phyloP scores from a whole-genome alignment of 2,329 filamentous ascomycete species.

The Xylariaceae sp. region DNA sequence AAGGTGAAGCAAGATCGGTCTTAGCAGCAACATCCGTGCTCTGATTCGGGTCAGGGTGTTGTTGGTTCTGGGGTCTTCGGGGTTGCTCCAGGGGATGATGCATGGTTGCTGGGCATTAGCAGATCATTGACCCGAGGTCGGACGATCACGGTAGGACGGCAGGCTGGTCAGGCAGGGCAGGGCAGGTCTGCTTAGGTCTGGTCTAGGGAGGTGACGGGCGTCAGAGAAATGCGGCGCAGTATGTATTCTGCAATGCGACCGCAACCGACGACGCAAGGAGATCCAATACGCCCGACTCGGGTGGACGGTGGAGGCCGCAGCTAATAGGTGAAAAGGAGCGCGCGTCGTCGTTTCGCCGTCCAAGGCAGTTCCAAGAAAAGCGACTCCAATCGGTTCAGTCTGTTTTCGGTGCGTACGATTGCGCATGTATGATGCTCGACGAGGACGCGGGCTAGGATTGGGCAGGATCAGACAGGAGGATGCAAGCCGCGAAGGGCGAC shows the following conservation, averaged over 20 bases:
- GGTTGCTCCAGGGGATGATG: slow-evolving; percentile 29
- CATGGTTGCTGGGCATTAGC: slow-evolving; percentile 22
- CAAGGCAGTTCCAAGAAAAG: neutral
- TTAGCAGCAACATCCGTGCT: slow-evolving; percentile 20
- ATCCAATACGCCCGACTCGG: neutral
- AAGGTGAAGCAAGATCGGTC: slow-evolving; percentile 1
- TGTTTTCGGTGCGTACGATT: neutral
- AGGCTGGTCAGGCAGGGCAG: slow-evolving; percentile 3
- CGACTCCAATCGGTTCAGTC: neutral
- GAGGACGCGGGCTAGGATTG: neutral
- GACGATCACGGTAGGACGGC: slow-evolving; percentile 22
- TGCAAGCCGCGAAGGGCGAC: neutral
- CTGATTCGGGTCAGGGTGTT: slow-evolving; percentile 37
- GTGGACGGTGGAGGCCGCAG: neutral
- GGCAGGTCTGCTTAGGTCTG: too few relatives aligned
- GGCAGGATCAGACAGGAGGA: neutral
- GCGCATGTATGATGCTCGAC: neutral
- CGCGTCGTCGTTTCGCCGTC: neutral
- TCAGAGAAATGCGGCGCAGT: slow-evolving; percentile 11
- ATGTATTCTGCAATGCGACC: slow-evolving; percentile 7
- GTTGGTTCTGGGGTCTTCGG: slow-evolving; percentile 26
- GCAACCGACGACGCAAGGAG: neutral
- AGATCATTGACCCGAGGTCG: slow-evolving; percentile 17
- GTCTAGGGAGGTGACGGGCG: slow-evolving; percentile 10
- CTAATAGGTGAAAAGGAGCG: neutral